Conservation (phyloP, 1,139 yeast species). For the Candida tropicalis region DNA sequence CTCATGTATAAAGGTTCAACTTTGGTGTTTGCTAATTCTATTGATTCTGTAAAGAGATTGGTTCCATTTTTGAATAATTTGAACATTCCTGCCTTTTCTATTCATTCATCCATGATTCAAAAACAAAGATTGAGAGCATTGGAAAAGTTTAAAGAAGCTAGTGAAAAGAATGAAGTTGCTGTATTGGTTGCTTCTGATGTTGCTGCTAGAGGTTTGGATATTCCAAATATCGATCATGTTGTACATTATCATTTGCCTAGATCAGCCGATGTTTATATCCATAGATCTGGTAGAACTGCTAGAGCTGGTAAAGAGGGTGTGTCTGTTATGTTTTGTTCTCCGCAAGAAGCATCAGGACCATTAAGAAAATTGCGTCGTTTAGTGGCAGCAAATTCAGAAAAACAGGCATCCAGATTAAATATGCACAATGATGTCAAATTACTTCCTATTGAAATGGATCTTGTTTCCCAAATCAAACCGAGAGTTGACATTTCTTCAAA, state of each 20-base stretch:
- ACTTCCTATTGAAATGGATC: conserved; percentile 76
- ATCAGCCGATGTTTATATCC: conserved; percentile 92
- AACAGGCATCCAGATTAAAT: conserved; percentile 22
- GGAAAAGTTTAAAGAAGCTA: conserved; percentile 67
- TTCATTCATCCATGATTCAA: conserved; percentile 95
- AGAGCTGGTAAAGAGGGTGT: conserved; percentile 96
- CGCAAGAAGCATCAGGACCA: conserved; percentile 91
- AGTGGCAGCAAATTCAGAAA: conserved; percentile 43
- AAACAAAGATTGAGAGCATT: conserved; percentile 86
- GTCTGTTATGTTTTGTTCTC: conserved; percentile 87
- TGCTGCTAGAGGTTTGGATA: conserved; percentile 98
- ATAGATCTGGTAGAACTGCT: conserved; percentile 97
- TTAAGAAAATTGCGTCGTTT: conserved; percentile 72
- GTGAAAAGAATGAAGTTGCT: conserved; percentile 54
- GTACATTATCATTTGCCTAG: conserved; percentile 96
- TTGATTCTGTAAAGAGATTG: conserved; percentile 87
- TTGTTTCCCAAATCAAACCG: conserved; percentile 68
- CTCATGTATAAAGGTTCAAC: conserved; percentile 88
- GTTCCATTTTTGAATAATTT: conserved; percentile 75
- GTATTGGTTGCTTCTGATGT: conserved; percentile 94
- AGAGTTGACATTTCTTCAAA: conserved; percentile 70
- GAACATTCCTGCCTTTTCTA: conserved; percentile 71
- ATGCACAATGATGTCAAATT: conserved; percentile 62
- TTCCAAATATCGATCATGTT: conserved; percentile 88
- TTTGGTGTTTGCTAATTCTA: conserved; percentile 89